Base-by-base conservation (phyloP, 768 basidiomycete species). In the Boletales sp. region DNA sequence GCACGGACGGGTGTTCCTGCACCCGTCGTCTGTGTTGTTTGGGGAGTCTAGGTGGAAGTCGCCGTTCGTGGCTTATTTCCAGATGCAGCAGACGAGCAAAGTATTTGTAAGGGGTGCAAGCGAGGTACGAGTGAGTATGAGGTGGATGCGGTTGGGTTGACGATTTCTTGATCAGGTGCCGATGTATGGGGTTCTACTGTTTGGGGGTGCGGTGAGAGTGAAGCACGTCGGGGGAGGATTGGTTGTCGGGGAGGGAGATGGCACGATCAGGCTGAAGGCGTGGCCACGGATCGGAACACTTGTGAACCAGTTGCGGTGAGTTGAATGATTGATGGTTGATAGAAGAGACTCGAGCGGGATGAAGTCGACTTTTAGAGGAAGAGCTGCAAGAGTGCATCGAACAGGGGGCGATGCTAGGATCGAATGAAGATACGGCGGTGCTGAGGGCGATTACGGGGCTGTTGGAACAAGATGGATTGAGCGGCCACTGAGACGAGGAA, bases 211-310 rank as follows among this genome's bases (percentile, higher is more conserved):
- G 5, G 82, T 97, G 15, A 69, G 80, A 6, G 81, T 93, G 45
- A 85, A 94, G 57, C 89, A 93, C 57, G 76, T 91, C 38, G 80
- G 75, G 10, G 89, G 90, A n/a, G 90, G 87, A 0, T 65, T 94
- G 37, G 80, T 77, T 5, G 67, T 90, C 30, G 80, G 80, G 8
- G 76, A 69, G 14, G 79, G 76, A 40, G 77, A 79, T 19, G 71
- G 72, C 21, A 63, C 57, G 6, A 69, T 97, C 50, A 84, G 79
- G 59, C 64, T 95, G 53, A 81, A 77, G 48, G 89, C 91, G 0
- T 90, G 86, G 81, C 88, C 94, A n/a, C 79, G 92, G 9, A 94
- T 95, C 43, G 93, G 92, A 2, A 83, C 93, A 11, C 76, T 97
- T 27, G 87, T 91, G 37, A 93, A 93, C 60, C 90, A 93, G 56